Evolutionary conservation across 306 rosid genomes (phyloP).

Genomic region (Luffa acutangula): DNA sequence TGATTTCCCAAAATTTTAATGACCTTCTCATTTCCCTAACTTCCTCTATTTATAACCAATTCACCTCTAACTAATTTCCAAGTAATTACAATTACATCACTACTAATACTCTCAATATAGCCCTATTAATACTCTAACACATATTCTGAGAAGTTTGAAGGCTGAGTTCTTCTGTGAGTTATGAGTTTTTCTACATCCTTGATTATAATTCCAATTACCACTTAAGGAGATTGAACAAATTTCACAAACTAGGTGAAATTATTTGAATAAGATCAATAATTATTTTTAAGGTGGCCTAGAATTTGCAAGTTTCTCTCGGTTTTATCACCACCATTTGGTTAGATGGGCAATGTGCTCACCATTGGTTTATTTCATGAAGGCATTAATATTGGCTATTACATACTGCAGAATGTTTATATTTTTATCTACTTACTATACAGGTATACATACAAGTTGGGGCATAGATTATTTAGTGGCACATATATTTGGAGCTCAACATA

Average conservation of each 20-base stretch:
- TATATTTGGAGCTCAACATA: constrained; percentile 58
- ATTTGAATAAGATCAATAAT: background rate
- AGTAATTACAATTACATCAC: background rate
- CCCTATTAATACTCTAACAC: background rate
- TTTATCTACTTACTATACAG: constrained; percentile 22
- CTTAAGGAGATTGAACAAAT: background rate
- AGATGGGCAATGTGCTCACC: background rate
- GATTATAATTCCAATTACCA: background rate
- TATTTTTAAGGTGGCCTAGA: background rate
- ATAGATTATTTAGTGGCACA: constrained; percentile 48
- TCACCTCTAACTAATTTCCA: background rate
- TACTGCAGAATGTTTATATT: background rate
- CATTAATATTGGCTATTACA: background rate
- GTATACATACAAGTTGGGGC: constrained; percentile 72
- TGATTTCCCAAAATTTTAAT: background rate
- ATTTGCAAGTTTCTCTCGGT: background rate
- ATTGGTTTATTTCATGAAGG: background rate
- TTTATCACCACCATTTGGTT: background rate
- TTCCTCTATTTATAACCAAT: background rate
- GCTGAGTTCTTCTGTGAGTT: background rate
- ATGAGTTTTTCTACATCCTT: background rate
- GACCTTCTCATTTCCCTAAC: background rate
- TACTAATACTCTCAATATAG: background rate
- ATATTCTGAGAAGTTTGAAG: background rate
- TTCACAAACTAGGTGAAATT: background rate